Evolutionary conservation across 2,329 filamentous ascomycete genomes (phyloP).

Genomic region (Talaromyces sp.): DNA sequence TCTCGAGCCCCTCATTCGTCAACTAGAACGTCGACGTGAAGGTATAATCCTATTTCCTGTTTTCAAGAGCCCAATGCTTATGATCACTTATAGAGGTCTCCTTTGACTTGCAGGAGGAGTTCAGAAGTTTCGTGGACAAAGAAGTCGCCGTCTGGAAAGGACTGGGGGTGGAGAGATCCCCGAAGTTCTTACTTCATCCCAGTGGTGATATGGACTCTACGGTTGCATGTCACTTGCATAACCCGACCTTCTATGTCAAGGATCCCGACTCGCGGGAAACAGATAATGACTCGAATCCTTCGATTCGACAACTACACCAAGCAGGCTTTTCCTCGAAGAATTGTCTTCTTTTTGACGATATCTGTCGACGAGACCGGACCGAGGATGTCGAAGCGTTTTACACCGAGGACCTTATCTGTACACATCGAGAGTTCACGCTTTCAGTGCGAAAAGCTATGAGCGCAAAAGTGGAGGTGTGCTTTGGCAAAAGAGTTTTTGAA

Average conservation of each 20-base stretch:
- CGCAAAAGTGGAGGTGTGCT: background rate
- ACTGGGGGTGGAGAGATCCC: background rate
- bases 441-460: background rate
- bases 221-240: background rate
- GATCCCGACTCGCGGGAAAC: background rate
- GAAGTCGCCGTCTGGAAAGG: background rate
- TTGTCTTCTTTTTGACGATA: background rate
- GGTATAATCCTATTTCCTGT: background rate
- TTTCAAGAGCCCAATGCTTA: background rate
- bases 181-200: background rate
- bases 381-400: background rate
- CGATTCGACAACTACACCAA: background rate
- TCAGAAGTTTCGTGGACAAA: background rate
- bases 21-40: background rate
- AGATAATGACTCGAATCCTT: background rate
- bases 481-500: background rate
- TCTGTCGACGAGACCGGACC: background rate
- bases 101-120: background rate
- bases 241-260: background rate
- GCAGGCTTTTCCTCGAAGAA: background rate
- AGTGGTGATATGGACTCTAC: background rate
- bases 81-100: background rate
- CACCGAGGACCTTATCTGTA: background rate
- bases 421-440: background rate
- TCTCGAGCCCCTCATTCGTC: background rate